Evolutionary conservation across 257 asterid species (phyloP).

Genomic region (Primulina tabacum): DNA sequence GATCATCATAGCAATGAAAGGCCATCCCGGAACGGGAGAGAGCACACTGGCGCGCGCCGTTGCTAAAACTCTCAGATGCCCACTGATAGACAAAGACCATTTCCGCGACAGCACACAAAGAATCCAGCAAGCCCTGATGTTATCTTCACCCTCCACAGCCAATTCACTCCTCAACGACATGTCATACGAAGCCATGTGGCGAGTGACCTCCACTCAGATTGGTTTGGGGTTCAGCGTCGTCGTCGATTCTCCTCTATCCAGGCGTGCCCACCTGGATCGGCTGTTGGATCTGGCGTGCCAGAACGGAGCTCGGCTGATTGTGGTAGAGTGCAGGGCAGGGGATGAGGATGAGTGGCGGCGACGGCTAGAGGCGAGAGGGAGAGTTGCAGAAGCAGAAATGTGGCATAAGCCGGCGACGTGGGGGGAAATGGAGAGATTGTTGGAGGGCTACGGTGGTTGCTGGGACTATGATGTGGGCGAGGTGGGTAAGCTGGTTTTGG

Average conservation of each 20-base stretch:
- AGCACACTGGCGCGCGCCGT: constrained; percentile 57
- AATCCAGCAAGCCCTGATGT: constrained; percentile 34
- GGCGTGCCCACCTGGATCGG: constrained; percentile 44
- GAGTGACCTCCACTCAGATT: constrained; percentile 49
- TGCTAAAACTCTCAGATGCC: constrained; percentile 53
- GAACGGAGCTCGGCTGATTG: constrained; percentile 32
- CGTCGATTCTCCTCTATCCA: constrained; percentile 67
- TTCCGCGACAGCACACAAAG: constrained; percentile 51
- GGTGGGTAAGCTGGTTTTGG: constrained; percentile 55
- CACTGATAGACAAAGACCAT: constrained; percentile 71
- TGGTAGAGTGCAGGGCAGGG: constrained; percentile 62
- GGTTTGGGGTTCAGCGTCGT: constrained; percentile 51
- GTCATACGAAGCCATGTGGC: constrained; percentile 67
- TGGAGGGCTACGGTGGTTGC: constrained; percentile 63
- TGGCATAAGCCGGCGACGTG: constrained; percentile 75
- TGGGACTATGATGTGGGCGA: constrained; percentile 71
- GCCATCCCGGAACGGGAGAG: constrained; percentile 88
- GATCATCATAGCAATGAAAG: constrained; percentile 70
- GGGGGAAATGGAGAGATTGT: constrained; percentile 58
- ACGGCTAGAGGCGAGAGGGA: constrained; percentile 57
- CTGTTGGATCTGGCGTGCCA: constrained; percentile 34
- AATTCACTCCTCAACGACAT: constrained; percentile 54
- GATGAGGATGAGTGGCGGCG: constrained; percentile 62
- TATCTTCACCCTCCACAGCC: constrained; percentile 31
- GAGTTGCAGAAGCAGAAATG: constrained; percentile 25